Conservation (phyloP, 106 monocot genomes). For the Cymbidium sinense region DNA sequence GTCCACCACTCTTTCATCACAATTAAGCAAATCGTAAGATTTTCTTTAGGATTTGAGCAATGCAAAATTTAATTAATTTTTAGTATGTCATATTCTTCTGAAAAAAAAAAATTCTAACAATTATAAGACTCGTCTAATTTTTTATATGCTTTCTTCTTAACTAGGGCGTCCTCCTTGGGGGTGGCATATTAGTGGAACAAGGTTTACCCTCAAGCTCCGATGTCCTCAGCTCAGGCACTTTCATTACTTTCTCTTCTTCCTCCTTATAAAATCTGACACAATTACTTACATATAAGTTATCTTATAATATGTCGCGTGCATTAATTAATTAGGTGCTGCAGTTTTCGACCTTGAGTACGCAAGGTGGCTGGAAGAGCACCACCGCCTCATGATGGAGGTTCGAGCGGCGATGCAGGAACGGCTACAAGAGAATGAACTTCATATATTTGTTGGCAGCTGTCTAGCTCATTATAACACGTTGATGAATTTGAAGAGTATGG, state of each 20-base stretch:
- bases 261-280: neutral
- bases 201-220: slow-evolving; percentile 25
- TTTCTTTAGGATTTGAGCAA: too few relatives aligned
- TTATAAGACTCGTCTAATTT: neutral
- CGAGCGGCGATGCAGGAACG: slow-evolving; percentile 46
- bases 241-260: neutral
- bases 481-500: slow-evolving; percentile 33
- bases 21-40: too few relatives aligned
- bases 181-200: slow-evolving; percentile 37
- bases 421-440: slow-evolving; percentile 43
- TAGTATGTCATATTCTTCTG: too few relatives aligned
- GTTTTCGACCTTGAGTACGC: slow-evolving; percentile 46
- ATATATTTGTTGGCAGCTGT: slow-evolving; percentile 42
- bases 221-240: slow-evolving; percentile 47
- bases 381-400: slow-evolving; percentile 32
- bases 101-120: too few relatives aligned
- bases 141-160: neutral
- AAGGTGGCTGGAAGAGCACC: slow-evolving; percentile 46
- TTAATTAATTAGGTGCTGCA: slow-evolving; percentile 23
- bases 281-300: neutral
- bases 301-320: neutral
- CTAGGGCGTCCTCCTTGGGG: slow-evolving; percentile 50
- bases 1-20: too few relatives aligned
- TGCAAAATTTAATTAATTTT: too few relatives aligned
- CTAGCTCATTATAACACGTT: slow-evolving; percentile 53